phyloP scores from a whole-genome alignment of 2,329 filamentous ascomycete genomes.

The Acephala macrosclerotiorum region DNA sequence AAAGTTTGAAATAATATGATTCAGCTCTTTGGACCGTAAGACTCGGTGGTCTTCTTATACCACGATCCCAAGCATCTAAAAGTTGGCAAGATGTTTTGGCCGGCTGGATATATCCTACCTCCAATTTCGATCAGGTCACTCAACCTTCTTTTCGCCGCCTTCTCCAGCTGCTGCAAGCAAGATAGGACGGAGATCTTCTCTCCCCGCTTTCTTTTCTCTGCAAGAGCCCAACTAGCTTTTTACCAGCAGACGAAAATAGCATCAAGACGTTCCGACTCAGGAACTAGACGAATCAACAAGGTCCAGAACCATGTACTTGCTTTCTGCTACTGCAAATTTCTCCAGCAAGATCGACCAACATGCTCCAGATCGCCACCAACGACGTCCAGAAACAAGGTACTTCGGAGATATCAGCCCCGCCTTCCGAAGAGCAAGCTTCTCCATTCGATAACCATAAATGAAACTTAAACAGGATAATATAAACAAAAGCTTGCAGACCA shows the following conservation, averaged over 20 bases:
- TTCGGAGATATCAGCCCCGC: conserved; percentile 2
- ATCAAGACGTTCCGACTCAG: neutral
- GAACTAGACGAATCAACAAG: conserved; percentile 13
- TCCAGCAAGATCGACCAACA: neutral
- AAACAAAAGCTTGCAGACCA: neutral
- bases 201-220: neutral
- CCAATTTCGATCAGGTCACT: neutral
- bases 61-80: neutral
- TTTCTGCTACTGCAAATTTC: neutral
- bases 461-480: conserved; percentile 10
- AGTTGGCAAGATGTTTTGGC: conserved; percentile 1
- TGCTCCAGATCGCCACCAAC: neutral
- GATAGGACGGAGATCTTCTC: neutral
- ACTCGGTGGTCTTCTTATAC: too few species aligned
- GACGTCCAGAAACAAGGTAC: neutral
- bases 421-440: neutral
- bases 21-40: too few species aligned
- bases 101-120: neutral
- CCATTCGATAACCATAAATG: conserved; percentile 6
- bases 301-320: neutral
- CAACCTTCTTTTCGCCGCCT: neutral
- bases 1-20: neutral
- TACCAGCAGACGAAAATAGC: conserved; percentile 2
- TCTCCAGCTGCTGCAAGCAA: neutral
- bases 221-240: neutral